Conservation (phyloP, 768 basidiomycete genomes). For the Trametes cinnabarina region DNA sequence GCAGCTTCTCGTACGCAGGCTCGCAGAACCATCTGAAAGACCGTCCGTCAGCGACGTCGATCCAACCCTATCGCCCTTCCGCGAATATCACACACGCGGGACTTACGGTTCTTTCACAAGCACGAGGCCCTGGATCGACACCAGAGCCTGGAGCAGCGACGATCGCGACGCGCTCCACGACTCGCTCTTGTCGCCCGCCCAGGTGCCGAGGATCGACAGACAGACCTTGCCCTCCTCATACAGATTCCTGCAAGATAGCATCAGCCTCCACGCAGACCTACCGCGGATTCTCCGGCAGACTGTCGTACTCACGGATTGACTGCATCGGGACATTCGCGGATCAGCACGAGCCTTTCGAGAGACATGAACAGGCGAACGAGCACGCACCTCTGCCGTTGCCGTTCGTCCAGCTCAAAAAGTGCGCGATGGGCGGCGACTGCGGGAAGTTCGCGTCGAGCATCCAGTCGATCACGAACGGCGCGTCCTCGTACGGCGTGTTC, state of each 20-base stretch:
- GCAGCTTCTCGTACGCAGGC: conserved; percentile 88
- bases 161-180: conserved; percentile 84
- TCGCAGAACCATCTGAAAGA: conserved; percentile 78
- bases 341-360: not conserved
- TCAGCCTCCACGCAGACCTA: not conserved
- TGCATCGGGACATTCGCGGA: conserved; percentile 22
- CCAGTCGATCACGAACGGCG: conserved; percentile 95
- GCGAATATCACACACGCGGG: not conserved
- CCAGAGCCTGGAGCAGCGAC: conserved; percentile 86
- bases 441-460: conserved; percentile 83
- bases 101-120: conserved; percentile 90
- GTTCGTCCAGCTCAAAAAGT: conserved; percentile 93
- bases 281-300: not conserved
- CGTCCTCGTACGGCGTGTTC: conserved; percentile 94
- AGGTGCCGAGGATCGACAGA: conserved; percentile 86
- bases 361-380: conserved; percentile 2
- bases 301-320: conserved; percentile 69
- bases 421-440: conserved; percentile 77
- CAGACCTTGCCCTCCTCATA: conserved; percentile 97
- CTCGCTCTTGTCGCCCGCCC: conserved; percentile 87
- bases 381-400: conserved; percentile 81
- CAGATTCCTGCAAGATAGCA: conserved; percentile 55
- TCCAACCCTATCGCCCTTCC: not conserved
- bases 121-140: conserved; percentile 92
- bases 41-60: not conserved